Evolutionary conservation across 495 filamentous ascomycete species (phyloP), one percentile per base, ranked within the genome.

Genomic region (Pyrenopolyporus hunteri): DNA sequence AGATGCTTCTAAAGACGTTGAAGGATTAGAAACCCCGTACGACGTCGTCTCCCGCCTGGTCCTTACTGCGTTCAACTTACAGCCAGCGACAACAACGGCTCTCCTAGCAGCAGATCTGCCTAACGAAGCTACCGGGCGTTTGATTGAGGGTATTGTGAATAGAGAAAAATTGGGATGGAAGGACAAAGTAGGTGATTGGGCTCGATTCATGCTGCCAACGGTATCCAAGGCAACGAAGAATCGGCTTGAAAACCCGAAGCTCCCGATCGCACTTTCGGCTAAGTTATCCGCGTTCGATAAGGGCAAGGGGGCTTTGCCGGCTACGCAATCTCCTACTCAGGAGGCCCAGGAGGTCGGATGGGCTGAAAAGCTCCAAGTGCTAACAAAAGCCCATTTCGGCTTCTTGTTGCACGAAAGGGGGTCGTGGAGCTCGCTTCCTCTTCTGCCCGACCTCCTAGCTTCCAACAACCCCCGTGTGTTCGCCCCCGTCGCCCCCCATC

Each of bases 31-130:
- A 57, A 61, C 73, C 33, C 45, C 54, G 0, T 51, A 55, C 20
- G 76, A 84, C 37, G 60, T 73, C 2, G 78, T 78, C 10, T 50
- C 72, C 23, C 80, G 81, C 5, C 70, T 80, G 10, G 54, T 83
- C 6, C 60, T 78, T 25, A 67, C 71, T n/a, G 72, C 76, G 13
- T 72, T 53, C 19, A 63, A 51, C 9, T 52, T 70, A 4, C 66
- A 66, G n/a, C 57, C 52, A 16, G 66, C 62, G 5, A 47, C 59
- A 8, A 61, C 61, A 5, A 28, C 57, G 4, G 42, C 64, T 4
- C 46, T 75, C 29, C 40, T 37, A 6, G 26, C 62, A 2, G 25
- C 46, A 2, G 59, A 40, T 3, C 1, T n/a, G 6, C 25, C 40
- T 5, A 11, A 33, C 7, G 7, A 6, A 1, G 4, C 22, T 2